A percentile compares a stretch with the other conserved stretches of the same genome.
phyloP scores from a whole-genome alignment of 73 alveolate species.

The Uronychia setigera region DNA sequence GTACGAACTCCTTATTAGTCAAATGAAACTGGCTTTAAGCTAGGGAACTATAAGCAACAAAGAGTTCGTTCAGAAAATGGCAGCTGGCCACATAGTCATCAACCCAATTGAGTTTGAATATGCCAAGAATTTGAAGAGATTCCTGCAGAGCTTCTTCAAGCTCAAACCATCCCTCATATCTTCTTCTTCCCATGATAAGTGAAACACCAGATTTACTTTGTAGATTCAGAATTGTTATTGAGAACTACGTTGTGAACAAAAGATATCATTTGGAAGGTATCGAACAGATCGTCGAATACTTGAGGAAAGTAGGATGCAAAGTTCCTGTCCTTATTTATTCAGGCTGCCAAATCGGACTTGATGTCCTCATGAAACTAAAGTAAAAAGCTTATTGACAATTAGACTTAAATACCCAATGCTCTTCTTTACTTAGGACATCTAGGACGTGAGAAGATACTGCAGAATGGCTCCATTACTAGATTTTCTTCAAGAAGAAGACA shows the following conservation, averaged over 20 bases:
- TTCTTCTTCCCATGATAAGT: conserved; percentile 41
- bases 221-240: conserved; percentile 62
- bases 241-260: conserved; percentile 20
- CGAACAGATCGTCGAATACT: conserved; percentile 49
- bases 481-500: neutral
- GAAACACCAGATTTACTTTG: neutral
- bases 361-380: conserved; percentile 23
- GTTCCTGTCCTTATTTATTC: conserved; percentile 61
- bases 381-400: neutral
- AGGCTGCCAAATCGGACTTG: conserved; percentile 15
- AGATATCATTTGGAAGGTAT: conserved; percentile 23
- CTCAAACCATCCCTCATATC: conserved; percentile 51
- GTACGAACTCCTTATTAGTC: neutral
- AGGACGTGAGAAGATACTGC: neutral
- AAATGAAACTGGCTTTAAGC: neutral
- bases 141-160: conserved; percentile 49
- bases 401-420: neutral
- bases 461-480: neutral
- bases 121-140: conserved; percentile 14
- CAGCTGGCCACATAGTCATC: neutral
- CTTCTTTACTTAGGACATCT: neutral
- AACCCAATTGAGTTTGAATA: conserved; percentile 49
- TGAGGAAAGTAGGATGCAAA: conserved; percentile 48
- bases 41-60: neutral
- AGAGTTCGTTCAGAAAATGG: neutral